Evolutionary conservation across 306 rosid genomes (phyloP).

Genomic region (Castanea crenata): DNA sequence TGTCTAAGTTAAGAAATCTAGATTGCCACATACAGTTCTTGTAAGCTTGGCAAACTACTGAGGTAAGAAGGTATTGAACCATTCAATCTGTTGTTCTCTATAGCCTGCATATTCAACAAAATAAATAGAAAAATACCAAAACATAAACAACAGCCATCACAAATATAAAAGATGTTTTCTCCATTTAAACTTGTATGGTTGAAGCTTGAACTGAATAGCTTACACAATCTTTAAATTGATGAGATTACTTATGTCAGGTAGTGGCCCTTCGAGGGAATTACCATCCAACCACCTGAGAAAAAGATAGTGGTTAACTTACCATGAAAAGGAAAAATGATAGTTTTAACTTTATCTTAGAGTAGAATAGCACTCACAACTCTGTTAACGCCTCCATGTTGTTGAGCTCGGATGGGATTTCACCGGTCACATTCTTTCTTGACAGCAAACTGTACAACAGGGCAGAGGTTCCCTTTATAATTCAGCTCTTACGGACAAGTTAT

Average conservation of each 20-base stretch:
- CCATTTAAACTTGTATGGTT: slow-evolving; percentile 11
- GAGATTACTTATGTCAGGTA: slow-evolving; percentile 88
- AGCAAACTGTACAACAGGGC: slow-evolving; percentile 47
- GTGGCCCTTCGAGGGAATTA: slow-evolving; percentile 66
- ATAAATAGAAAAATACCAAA: neutral
- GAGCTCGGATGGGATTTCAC: slow-evolving; percentile 71
- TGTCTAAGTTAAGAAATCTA: slow-evolving; percentile 16
- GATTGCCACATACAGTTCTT: slow-evolving; percentile 70
- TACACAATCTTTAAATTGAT: slow-evolving; percentile 81
- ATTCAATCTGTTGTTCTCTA: slow-evolving; percentile 81
- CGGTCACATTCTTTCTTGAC: slow-evolving; percentile 58
- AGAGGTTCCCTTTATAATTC: slow-evolving; percentile 22
- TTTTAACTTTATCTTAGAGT: neutral
- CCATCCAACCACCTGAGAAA: slow-evolving; percentile 78
- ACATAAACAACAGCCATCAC: neutral
- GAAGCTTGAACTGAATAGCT: slow-evolving; percentile 38
- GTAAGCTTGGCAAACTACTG: slow-evolving; percentile 70
- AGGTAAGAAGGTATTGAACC: slow-evolving; percentile 80
- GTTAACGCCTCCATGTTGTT: slow-evolving; percentile 65
- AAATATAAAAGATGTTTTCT: slow-evolving; percentile 11
- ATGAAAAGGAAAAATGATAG: neutral
- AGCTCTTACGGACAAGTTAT: neutral
- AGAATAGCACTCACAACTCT: slow-evolving; percentile 69
- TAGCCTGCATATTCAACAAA: slow-evolving; percentile 56
- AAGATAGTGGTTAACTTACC: neutral